Evolutionary conservation across 768 basidiomycete genomes (phyloP).

Genomic region (Lepiota brunneoincarnata): DNA sequence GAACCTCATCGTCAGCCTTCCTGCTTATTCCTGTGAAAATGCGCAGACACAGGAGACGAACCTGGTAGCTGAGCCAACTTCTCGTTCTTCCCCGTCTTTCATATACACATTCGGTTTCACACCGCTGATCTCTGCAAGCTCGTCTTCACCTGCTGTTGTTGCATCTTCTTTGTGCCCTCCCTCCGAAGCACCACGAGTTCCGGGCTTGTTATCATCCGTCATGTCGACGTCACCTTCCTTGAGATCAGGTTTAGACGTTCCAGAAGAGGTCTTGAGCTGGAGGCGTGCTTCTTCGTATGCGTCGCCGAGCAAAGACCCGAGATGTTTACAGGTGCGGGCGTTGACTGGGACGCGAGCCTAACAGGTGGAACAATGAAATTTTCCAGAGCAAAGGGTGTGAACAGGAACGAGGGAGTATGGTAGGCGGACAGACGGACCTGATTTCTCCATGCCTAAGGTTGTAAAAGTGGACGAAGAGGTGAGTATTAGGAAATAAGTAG

Average conservation of each 20-base stretch:
- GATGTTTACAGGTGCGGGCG: constrained; percentile 43
- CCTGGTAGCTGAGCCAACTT: constrained; percentile 30
- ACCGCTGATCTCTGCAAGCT: constrained; percentile 37
- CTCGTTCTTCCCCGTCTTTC: constrained; percentile 23
- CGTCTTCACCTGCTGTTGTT: constrained; percentile 21
- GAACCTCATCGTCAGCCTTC: neutral
- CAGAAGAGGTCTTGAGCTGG: neutral
- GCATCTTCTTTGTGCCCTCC: constrained; percentile 1
- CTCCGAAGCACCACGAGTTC: constrained; percentile 6
- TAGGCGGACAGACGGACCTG: neutral
- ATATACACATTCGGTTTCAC: constrained; percentile 36
- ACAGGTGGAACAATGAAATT: neutral
- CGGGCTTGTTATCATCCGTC: neutral
- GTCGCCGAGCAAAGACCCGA: constrained; percentile 38
- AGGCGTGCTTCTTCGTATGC: constrained; percentile 29
- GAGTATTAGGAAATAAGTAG: neutral
- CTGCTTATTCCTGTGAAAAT: too few relatives aligned
- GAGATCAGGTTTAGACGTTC: neutral
- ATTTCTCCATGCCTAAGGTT: constrained; percentile 33
- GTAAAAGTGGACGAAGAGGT: neutral
- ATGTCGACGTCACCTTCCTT: constrained; percentile 7
- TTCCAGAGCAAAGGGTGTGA: neutral
- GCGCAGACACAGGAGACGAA: constrained; percentile 13
- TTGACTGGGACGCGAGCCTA: constrained; percentile 26
- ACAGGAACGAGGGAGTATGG: neutral